These are phyloP conservation scores for Geotrichum fermentans DNA, from an alignment of 1,139 yeast genomes.

Conservation along the genomic window DNA sequence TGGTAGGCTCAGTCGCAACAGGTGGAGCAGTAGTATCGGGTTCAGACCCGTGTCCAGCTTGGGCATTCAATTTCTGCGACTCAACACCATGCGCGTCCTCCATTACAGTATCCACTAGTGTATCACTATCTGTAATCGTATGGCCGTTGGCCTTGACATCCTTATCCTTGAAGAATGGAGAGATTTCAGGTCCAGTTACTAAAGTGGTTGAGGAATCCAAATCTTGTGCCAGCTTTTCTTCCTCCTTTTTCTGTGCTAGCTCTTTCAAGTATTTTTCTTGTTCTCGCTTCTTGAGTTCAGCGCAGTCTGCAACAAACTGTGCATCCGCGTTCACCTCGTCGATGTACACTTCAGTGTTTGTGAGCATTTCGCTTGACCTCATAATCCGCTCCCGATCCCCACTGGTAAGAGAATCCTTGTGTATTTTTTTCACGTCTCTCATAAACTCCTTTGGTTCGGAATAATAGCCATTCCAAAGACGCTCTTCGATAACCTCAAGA, in stretches of 20 bases:
- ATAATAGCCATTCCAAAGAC: slow-evolving; percentile 94
- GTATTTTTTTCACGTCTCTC: slow-evolving; percentile 77
- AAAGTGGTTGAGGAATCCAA: not conserved
- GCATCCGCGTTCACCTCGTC: slow-evolving; percentile 72
- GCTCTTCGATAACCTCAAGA: slow-evolving; percentile 85
- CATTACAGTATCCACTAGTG: slow-evolving; percentile 6
- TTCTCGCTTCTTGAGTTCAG: slow-evolving; percentile 68
- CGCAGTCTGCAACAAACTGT: slow-evolving; percentile 71
- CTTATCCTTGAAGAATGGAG: not conserved
- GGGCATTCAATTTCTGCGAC: too few relatives aligned
- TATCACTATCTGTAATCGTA: not conserved
- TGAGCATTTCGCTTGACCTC: slow-evolving; percentile 92
- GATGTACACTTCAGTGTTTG: slow-evolving; percentile 91
- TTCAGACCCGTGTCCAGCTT: too few relatives aligned
- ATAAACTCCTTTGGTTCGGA: slow-evolving; percentile 89
- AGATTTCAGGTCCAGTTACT: not conserved
- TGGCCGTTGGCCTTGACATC: not conserved
- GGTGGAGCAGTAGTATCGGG: not conserved
- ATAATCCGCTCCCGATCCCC: slow-evolving; percentile 82
- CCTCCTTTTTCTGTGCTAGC: not conserved
- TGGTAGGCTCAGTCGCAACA: not conserved
- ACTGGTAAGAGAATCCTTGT: slow-evolving; percentile 64
- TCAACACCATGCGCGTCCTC: slow-evolving; percentile 10
- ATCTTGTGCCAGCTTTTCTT: not conserved
- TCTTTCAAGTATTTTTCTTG: slow-evolving; percentile 17